Evolutionary conservation across 495 filamentous ascomycete genomes (phyloP).

Genomic region (Bathelium albidoporum): DNA sequence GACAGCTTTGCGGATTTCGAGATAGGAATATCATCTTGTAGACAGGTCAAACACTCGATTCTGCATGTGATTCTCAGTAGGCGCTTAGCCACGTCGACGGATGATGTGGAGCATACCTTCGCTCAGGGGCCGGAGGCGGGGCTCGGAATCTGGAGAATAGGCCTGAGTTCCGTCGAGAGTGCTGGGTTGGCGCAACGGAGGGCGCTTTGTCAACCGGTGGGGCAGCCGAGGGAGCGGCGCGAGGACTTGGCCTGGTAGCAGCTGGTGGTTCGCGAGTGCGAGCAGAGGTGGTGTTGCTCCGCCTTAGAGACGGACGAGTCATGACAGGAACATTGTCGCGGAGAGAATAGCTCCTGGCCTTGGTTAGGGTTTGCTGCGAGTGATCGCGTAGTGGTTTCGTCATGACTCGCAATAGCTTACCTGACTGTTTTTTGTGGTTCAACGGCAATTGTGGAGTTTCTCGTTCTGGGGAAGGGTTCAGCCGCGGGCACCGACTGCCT

Average conservation of each 20-base stretch:
- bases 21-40: conserved; percentile 48
- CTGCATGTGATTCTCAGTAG: background rate
- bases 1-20: conserved; percentile 55
- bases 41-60: conserved; percentile 57
- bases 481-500: background rate
- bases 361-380: background rate
- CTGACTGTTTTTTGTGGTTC: background rate
- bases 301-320: background rate
- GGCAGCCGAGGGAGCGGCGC: background rate
- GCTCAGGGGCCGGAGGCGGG: background rate
- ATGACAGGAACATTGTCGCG: background rate
- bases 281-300: background rate
- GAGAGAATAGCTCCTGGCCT: background rate
- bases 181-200: background rate
- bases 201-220: background rate
- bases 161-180: background rate
- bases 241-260: background rate
- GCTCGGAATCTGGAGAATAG: background rate
- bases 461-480: background rate
- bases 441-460: background rate
- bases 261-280: background rate
- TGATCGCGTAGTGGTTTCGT: background rate
- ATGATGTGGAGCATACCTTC: background rate
- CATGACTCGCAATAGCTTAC: background rate
- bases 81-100: background rate